Percentiles rank a stretch among this genome's conserved stretches.
Evolutionary conservation across 495 filamentous ascomycete species (phyloP).

Genomic region (Tuber umbilicatum): DNA sequence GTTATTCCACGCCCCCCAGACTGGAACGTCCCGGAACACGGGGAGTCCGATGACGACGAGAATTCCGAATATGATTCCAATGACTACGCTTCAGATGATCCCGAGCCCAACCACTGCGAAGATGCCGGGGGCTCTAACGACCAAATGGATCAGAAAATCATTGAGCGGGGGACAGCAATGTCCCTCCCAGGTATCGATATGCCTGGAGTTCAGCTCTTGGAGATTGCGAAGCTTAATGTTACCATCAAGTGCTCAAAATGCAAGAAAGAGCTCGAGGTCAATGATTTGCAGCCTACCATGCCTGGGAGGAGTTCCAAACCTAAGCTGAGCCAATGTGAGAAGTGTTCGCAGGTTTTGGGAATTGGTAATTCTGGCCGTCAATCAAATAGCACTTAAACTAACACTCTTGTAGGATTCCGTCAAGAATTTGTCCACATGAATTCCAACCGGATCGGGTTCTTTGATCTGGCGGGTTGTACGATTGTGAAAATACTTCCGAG

Average conservation of each 20-base stretch:
- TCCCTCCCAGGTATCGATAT: slow-evolving; percentile 79
- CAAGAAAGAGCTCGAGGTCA: slow-evolving; percentile 67
- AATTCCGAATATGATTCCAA: slow-evolving; percentile 48
- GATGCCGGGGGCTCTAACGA: slow-evolving; percentile 43
- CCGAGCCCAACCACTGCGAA: slow-evolving; percentile 49
- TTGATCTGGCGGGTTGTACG: slow-evolving; percentile 73
- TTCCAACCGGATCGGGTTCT: slow-evolving; percentile 67
- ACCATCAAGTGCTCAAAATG: slow-evolving; percentile 79
- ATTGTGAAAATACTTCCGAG: slow-evolving; percentile 69
- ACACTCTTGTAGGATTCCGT: slow-evolving; percentile 53
- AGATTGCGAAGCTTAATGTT: slow-evolving; percentile 61
- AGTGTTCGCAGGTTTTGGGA: slow-evolving; percentile 65
- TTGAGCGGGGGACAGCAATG: slow-evolving; percentile 64
- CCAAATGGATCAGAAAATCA: slow-evolving; percentile 40
- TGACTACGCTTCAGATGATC: slow-evolving; percentile 44
- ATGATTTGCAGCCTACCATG: slow-evolving; percentile 52
- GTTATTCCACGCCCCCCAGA: slow-evolving; percentile 77
- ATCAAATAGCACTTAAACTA: neutral
- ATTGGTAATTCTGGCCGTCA: slow-evolving; percentile 45
- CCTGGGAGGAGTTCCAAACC: slow-evolving; percentile 38
- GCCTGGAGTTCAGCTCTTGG: slow-evolving; percentile 72
- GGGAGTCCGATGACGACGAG: slow-evolving; percentile 41
- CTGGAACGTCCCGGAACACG: slow-evolving; percentile 53
- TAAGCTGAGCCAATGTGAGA: slow-evolving; percentile 57
- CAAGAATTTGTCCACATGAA: slow-evolving; percentile 69